Evolutionary conservation across 177 flowering plant species (phyloP), one percentile per base, ranked within the genome.

Genomic region (Vitis hybrid): DNA sequence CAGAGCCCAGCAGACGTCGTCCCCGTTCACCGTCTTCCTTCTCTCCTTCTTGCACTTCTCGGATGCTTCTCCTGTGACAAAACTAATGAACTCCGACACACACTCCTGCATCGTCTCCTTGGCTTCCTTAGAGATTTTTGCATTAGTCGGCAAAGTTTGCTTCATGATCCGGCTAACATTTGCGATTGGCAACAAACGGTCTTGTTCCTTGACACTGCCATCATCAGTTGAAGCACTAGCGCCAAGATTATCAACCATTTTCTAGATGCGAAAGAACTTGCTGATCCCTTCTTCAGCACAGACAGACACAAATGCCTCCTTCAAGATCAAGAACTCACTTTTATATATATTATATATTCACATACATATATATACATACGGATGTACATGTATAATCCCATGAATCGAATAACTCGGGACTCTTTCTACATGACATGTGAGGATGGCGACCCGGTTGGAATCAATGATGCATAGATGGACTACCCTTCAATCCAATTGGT

Each of bases 101-200:
- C 80, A 77, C 58, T 77, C 80, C 52, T 77, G 80, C 80, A 73
- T 72, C 10, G 74, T 77, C 27, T 77, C 80, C 56, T 77, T 77
- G 11, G 72, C 74, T 52, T 77, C 80, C 72, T 77, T 77, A 0
- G 80, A 77, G 74, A 77, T 67, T 62, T 77, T 77, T 3, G 74
- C 80, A 19, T 77, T 73, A 3, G 68, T 4, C 4, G 80, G 80
- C 56, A 77, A 12, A 11, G 55, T 72, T 59, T 70, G 71, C 76
- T 77, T 77, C 80, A 77, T 77, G 65, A 77, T 73, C 64, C 80
- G 52, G 13, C 76, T 76, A 10, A 77, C 80, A 72, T 77, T 77
- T 50, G 80, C 80, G 16, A 77, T 77, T 11, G 80, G 80, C 40
- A 76, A 11, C 68, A 72, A 61, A 48, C 66, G 51, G 10, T 76